A percentile compares a stretch with the other conserved stretches of the same genome.
Conservation (phyloP, 176 grass and related monocot genomes). For the Echinochloa phyllopogon region DNA sequence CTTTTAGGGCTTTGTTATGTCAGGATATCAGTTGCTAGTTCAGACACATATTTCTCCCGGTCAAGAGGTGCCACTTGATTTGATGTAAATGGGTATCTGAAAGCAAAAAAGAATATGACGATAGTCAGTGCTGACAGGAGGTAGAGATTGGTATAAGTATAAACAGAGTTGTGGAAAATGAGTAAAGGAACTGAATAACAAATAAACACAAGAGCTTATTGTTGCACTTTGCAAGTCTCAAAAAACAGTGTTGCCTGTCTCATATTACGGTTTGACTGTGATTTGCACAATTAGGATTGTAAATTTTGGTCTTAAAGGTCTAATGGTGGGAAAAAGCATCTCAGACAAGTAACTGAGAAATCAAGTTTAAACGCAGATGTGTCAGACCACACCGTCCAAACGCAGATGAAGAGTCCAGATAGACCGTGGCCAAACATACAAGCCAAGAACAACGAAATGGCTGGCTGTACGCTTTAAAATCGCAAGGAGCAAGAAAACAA, state of each 20-base stretch:
- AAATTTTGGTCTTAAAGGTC: too few species aligned
- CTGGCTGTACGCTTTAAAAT: too few species aligned
- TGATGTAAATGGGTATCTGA: constrained; percentile 84
- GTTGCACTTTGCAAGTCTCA: constrained; percentile 94
- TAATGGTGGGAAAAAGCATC: too few species aligned
- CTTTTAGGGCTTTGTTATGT: constrained; percentile 98
- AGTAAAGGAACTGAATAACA: constrained; percentile 3
- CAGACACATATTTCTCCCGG: constrained; percentile 94
- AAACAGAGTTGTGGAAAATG: constrained; percentile 5
- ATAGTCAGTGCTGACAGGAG: not conserved
- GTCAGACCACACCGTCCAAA: too few species aligned
- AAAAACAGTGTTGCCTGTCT: constrained; percentile 92
- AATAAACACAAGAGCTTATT: constrained; percentile 59
- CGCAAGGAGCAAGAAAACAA: too few species aligned
- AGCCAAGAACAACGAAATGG: too few species aligned
- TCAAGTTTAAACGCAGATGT: too few species aligned
- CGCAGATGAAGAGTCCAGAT: too few species aligned
- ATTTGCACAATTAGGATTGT: too few species aligned
- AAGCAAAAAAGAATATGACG: constrained; percentile 30
- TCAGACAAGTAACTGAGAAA: too few species aligned
- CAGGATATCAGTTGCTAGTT: constrained; percentile 90
- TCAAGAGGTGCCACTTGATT: constrained; percentile 88
- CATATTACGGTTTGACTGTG: constrained; percentile 91
- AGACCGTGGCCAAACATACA: too few species aligned
- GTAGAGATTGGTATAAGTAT: not conserved